phyloP scores from a whole-genome alignment of 2,329 filamentous ascomycete genomes.

The Nemania sp. region DNA sequence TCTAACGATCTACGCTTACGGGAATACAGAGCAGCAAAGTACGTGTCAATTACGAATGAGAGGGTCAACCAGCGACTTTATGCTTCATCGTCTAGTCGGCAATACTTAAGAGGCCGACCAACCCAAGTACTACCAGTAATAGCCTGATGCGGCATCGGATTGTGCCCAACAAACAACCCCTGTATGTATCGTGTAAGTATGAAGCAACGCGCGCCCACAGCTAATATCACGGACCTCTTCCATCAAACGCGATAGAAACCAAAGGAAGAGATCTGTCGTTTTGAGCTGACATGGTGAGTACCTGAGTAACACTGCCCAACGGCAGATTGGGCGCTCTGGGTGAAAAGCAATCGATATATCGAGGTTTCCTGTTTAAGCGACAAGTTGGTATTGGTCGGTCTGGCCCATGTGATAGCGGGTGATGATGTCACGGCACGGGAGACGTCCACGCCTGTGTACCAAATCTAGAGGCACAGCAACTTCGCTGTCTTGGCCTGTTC shows the following conservation, averaged over 20 bases:
- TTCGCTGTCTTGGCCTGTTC: too few species aligned
- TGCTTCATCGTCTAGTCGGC: too few species aligned
- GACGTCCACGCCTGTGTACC: too few species aligned
- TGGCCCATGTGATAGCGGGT: constrained; percentile 5
- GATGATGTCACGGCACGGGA: constrained; percentile 17
- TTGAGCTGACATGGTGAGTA: constrained; percentile 5
- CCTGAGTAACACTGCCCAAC: too few species aligned
- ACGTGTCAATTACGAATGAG: background rate
- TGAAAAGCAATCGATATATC: background rate
- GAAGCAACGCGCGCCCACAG: constrained; percentile 8
- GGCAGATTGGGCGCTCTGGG: too few species aligned
- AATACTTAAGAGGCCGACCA: too few species aligned
- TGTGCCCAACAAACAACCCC: constrained; percentile 9
- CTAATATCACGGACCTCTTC: background rate
- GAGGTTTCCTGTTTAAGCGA: background rate
- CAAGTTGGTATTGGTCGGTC: constrained; percentile 3
- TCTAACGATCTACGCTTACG: background rate
- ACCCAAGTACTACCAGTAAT: too few species aligned
- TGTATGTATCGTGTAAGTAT: background rate
- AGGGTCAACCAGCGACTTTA: background rate
- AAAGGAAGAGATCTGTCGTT: background rate
- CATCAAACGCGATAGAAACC: background rate
- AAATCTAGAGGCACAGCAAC: too few species aligned
- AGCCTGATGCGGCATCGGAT: constrained; percentile 13
- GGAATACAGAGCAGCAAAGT: too few species aligned